Conservation (phyloP, 1,139 yeast genomes). For the Zygoascus meyerae region DNA sequence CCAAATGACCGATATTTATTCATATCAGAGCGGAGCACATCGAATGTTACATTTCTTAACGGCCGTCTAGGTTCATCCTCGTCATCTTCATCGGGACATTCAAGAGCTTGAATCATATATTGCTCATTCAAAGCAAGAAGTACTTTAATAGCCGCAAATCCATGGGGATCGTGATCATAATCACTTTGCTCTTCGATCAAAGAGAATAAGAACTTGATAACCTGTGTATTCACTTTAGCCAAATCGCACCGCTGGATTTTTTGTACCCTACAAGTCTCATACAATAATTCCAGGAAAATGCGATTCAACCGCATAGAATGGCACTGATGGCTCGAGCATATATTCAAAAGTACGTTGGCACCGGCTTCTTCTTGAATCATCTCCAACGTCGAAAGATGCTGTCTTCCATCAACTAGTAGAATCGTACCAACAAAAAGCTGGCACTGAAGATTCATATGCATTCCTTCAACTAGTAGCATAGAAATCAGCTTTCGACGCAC, state of each 20-base stretch:
- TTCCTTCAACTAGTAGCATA: constrained; percentile 22
- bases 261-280: constrained; percentile 47
- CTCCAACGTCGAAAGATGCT: constrained; percentile 39
- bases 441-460: constrained; percentile 20
- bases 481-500: constrained; percentile 31
- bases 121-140: constrained; percentile 77
- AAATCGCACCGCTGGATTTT: constrained; percentile 43
- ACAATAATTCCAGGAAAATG: constrained; percentile 48
- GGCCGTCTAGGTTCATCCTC: constrained; percentile 5
- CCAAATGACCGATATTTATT: constrained; percentile 44
- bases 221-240: constrained; percentile 44
- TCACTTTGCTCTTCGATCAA: constrained; percentile 46
- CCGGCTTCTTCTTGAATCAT: constrained; percentile 49
- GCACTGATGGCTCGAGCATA: constrained; percentile 32
- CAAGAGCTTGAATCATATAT: constrained; percentile 57
- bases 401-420: constrained; percentile 43
- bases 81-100: constrained; percentile 25
- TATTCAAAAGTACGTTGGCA: constrained; percentile 39
- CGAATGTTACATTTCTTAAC: constrained; percentile 31
- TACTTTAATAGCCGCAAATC: constrained; percentile 68
- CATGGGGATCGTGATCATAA: constrained; percentile 54
- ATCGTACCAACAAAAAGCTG: constrained; percentile 44
- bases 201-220: constrained; percentile 50
- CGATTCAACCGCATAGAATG: constrained; percentile 28
- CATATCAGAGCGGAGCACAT: constrained; percentile 21